phyloP scores from a whole-genome alignment of 2,329 filamentous ascomycete genomes.

The Hymenoscyphus fructigenus region DNA sequence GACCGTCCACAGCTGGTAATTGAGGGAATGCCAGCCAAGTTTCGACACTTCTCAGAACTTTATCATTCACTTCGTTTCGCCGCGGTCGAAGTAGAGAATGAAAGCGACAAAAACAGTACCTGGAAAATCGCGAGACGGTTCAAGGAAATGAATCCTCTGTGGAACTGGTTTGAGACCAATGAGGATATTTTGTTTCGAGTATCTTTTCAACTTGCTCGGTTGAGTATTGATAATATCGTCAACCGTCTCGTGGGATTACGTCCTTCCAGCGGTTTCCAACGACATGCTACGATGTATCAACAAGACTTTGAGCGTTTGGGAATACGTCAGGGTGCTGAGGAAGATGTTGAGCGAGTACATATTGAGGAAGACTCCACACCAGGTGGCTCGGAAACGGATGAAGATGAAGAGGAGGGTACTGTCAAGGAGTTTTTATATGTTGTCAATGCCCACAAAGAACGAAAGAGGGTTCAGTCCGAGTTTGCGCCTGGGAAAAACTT shows the following conservation, averaged over 20 bases:
- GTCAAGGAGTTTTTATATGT: neutral
- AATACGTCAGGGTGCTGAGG: neutral
- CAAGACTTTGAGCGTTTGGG: neutral
- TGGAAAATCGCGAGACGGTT: neutral
- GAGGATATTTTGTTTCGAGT: slow-evolving; percentile 5
- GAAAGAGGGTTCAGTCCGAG: neutral
- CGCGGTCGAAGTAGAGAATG: neutral
- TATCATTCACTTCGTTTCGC: slow-evolving; percentile 12
- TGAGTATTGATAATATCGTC: neutral
- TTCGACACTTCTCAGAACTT: slow-evolving; percentile 11
- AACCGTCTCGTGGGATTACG: neutral
- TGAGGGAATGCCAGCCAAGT: slow-evolving; percentile 12
- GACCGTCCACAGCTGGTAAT: too few relatives aligned
- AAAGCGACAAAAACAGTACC: neutral
- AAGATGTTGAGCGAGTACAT: neutral
- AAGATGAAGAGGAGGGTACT: neutral
- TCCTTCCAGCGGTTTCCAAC: slow-evolving; percentile 3
- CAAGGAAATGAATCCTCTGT: slow-evolving; percentile 3
- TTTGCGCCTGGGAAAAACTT: neutral
- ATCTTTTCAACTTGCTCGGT: slow-evolving; percentile 2
- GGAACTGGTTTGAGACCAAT: slow-evolving; percentile 6
- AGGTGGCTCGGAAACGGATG: neutral
- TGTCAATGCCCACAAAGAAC: neutral
- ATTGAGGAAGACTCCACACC: neutral
- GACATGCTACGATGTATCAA: neutral